Conservation (phyloP, 2,329 filamentous ascomycete genomes). For the Pseudocercospora macadamiae region DNA sequence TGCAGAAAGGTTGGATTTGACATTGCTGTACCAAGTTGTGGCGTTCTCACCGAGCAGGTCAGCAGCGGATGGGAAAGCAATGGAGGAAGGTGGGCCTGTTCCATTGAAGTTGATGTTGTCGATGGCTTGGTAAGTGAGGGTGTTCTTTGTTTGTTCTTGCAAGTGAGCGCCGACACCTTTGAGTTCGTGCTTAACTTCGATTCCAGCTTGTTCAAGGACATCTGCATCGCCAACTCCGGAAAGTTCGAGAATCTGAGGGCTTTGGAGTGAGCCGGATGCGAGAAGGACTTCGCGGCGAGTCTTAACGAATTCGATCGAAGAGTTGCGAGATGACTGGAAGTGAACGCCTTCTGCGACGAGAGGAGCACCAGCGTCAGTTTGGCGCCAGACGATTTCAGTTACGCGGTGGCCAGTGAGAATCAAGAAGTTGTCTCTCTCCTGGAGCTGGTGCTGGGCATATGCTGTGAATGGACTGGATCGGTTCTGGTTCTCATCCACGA, state of each 20-base stretch:
- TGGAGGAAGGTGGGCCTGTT: slow-evolving; percentile 44
- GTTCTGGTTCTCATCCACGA: slow-evolving; percentile 29
- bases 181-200: slow-evolving; percentile 30
- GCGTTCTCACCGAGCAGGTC: slow-evolving; percentile 42
- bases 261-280: slow-evolving; percentile 60
- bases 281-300: slow-evolving; percentile 52
- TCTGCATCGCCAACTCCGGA: slow-evolving; percentile 58
- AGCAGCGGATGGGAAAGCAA: slow-evolving; percentile 41
- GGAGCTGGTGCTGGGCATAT: slow-evolving; percentile 28
- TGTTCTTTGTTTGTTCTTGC: slow-evolving; percentile 28
- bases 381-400: slow-evolving; percentile 28
- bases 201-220: slow-evolving; percentile 25
- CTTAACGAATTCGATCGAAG: slow-evolving; percentile 24
- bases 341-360: slow-evolving; percentile 27
- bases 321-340: slow-evolving; percentile 25
- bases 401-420: slow-evolving; percentile 34
- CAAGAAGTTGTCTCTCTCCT: slow-evolving; percentile 29
- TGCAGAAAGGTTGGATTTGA: slow-evolving; percentile 33
- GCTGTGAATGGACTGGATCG: slow-evolving; percentile 34
- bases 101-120: slow-evolving; percentile 35
- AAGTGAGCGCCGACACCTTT: slow-evolving; percentile 20
- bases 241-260: slow-evolving; percentile 62
- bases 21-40: slow-evolving; percentile 27
- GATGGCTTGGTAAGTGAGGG: slow-evolving; percentile 17
- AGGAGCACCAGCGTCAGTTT: background rate